Base-by-base conservation (phyloP, 257 asterid genomes). In the Nicotiana attenuata region DNA sequence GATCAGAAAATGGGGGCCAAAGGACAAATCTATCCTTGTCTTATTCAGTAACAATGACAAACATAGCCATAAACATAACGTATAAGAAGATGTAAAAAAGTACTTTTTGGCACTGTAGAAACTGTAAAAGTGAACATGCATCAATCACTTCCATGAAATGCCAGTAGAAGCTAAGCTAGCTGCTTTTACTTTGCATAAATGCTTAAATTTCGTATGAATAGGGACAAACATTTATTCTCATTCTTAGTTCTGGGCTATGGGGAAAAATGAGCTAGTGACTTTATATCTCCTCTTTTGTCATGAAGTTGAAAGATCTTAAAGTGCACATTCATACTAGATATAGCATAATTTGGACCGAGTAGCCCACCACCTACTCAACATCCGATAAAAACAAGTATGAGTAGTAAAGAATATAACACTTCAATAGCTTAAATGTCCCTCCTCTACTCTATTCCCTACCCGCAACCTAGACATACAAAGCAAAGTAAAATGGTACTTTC, bases 101-200 rank as follows among this genome's bases (percentile, higher is more conserved):
- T 71, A 47, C 63, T 47, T 73, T 24, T 50, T 73, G 2, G 61
- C 24, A 33, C 57, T 73, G 79, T 50, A 15, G 24, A n/a, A 71
- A 81, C 38, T 26, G 52, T 77, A 81, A 52, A 56, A 68, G 80
- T 45, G 53, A 41, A 77, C 69, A 59, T 5, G 61, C 83, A 83
- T 87, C 92, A 81, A 87, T 91, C 93, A 89, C 89, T 90, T 91
- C 90, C 81, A 56, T 77, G 86, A 88, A 69, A 79, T 84, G 85
- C 80, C 86, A 56, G 83, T 76, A 75, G 84, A 80, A 76, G 73
- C 60, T 22, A 56, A 78, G 50, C 11, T 41, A 80, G 61, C 50
- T 68, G 20, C 15, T 65, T 24, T 59, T 57, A 35, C 47, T 50
- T 22, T n/a, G 57, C 6, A 52, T 52, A 14, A 52, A 2, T 68